Percentiles rank a stretch among this genome's conserved stretches.
Conservation (phyloP, 768 basidiomycete genomes). For the Tricholoma matsutake region DNA sequence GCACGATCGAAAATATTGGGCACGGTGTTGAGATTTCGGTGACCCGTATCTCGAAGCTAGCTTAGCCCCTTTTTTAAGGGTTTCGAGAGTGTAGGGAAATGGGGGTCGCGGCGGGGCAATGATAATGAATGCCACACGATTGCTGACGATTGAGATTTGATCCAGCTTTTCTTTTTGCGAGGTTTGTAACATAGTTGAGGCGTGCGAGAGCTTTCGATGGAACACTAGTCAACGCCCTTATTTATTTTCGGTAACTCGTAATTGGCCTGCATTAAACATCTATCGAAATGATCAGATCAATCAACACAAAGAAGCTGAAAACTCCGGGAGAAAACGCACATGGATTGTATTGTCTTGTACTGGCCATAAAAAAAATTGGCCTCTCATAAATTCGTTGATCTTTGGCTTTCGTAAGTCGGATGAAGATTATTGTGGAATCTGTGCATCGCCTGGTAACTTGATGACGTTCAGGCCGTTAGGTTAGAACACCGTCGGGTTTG, state of each 20-base stretch:
- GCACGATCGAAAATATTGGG: too few species aligned
- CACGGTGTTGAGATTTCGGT: too few species aligned
- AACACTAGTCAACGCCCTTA: conserved; percentile 99
- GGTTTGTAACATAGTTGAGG: conserved; percentile 50
- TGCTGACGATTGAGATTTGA: conserved; percentile 78
- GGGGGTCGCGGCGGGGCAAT: conserved; percentile 95
- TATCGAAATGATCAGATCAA: conserved; percentile 36
- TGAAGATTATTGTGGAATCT: conserved; percentile 98
- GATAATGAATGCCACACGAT: conserved; percentile 98
- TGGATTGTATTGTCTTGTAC: conserved; percentile 92
- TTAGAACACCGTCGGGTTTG: conserved; percentile 94
- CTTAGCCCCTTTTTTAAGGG: conserved; percentile 93
- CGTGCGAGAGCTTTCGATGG: conserved; percentile 95
- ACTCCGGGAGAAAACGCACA: conserved; percentile 40
- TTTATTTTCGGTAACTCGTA: conserved; percentile 99
- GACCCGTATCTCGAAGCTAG: too few species aligned
- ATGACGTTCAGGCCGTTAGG: conserved; percentile 98
- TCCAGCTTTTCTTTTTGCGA: conserved; percentile 51
- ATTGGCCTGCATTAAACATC: conserved; percentile 98
- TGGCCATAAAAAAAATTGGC: conserved; percentile 99
- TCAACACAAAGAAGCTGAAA: not conserved
- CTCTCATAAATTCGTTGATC: conserved; percentile 96
- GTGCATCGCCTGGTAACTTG: conserved; percentile 99
- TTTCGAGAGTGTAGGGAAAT: conserved; percentile 98
- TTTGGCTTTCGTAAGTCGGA: conserved; percentile 90